These are phyloP conservation scores for Cruciata laevipes DNA, from an alignment of 257 asterid genomes.

Conservation along the genomic window DNA sequence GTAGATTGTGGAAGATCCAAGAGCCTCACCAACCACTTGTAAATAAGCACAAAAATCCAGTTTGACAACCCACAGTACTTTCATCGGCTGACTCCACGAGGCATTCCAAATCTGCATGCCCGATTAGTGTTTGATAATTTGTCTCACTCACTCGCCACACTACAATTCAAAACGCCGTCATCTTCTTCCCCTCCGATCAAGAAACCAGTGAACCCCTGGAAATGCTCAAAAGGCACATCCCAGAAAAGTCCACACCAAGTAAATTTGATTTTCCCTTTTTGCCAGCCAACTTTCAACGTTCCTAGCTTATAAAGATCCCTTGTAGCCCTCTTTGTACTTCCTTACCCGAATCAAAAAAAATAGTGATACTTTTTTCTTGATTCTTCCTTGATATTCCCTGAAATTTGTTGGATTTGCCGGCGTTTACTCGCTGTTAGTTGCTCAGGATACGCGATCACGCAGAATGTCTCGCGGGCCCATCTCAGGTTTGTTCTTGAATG, in stretches of 20 bases:
- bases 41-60: not conserved
- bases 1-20: not conserved
- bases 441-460: constrained; percentile 4
- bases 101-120: not conserved
- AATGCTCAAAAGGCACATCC: not conserved
- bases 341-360: not conserved
- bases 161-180: not conserved
- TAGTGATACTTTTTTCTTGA: not conserved
- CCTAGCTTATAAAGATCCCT: not conserved
- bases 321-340: not conserved
- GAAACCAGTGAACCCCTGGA: not conserved
- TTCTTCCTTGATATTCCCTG: not conserved
- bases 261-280: not conserved
- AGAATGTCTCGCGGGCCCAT: constrained; percentile 47
- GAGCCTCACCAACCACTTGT: not conserved
- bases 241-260: too few species aligned
- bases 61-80: not conserved
- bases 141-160: not conserved
- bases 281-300: constrained; percentile 7
- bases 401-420: constrained; percentile 4
- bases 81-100: not conserved
- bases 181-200: constrained; percentile 3
- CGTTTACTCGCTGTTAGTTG: not conserved
- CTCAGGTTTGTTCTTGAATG: constrained; percentile 39
- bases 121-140: not conserved